Evolutionary conservation across 179 eudicot genomes (phyloP).

Genomic region (Pouteria campechiana): DNA sequence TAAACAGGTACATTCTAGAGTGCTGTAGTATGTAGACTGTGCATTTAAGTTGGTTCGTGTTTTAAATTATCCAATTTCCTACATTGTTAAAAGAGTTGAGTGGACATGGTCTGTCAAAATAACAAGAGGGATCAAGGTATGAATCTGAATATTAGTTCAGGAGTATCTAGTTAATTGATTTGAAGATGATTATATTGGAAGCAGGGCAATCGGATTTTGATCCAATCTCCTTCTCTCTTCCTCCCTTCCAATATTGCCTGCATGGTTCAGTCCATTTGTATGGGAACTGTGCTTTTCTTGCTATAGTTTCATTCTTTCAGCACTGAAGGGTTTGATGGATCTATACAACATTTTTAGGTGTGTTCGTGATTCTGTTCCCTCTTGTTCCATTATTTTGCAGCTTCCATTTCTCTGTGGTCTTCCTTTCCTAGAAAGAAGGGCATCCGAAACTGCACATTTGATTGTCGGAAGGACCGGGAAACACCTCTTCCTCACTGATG

Average conservation of each 20-base stretch:
- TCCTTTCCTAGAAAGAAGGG: slow-evolving; percentile 68
- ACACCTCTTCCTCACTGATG: slow-evolving; percentile 81
- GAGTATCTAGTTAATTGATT: background rate
- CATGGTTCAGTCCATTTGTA: background rate
- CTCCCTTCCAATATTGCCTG: background rate
- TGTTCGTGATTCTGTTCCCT: background rate
- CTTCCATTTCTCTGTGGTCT: slow-evolving; percentile 88
- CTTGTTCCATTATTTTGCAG: slow-evolving; percentile 21
- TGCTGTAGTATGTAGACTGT: background rate
- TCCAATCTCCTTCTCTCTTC: background rate
- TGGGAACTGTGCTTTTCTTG: too few relatives aligned
- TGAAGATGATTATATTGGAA: background rate
- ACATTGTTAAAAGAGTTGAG: too few relatives aligned
- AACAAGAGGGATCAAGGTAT: too few relatives aligned
- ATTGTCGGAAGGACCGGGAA: slow-evolving; percentile 88
- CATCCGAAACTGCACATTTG: slow-evolving; percentile 78
- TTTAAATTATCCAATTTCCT: background rate
- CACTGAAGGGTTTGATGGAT: too few relatives aligned
- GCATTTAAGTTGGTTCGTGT: background rate
- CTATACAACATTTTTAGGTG: background rate
- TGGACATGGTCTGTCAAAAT: too few relatives aligned
- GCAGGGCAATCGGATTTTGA: background rate
- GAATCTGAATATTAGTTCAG: background rate
- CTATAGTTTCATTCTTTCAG: background rate
- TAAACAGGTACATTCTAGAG: slow-evolving; percentile 51